Evolutionary conservation across 2,329 filamentous ascomycete genomes (phyloP), one percentile per base, ranked within the genome.

Genomic region (Beauveria asiatica): DNA sequence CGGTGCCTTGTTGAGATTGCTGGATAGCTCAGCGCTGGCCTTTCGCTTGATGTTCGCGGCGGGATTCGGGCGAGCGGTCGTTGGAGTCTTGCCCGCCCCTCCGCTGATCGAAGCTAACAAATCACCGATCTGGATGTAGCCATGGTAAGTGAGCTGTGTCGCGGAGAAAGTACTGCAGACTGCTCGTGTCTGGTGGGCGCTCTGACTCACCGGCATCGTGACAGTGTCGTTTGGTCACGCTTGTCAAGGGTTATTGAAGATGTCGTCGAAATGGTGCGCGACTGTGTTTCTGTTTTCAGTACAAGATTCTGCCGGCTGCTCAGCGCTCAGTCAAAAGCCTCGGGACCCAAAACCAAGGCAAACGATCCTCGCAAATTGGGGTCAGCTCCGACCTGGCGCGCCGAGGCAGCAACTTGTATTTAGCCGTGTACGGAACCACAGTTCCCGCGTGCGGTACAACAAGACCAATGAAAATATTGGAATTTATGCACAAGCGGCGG

Each of bases 71-170:
- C 69, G 68, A 25, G 21, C 46, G 5, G 57, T n/a, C n/a, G 16
- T 19, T 11, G 73, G 66, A 17, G 73, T 65, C 48, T 78, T 66
- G 66, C 76, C 72, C 68, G 79, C 76, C 63, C 78, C 78, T 67
- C 83, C 84, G 64, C 76, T 82, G 65, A 87, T 87, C 69, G 83
- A 80, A 65, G 83, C 84, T 39, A 84, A 76, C n/a, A 84, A 74
- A 64, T 84, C 81, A 62, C 78, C 73, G 65, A 84, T 83, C 65
- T 65, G 23, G 21, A 52, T n/a, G 37, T 10, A n/a, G 16, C 10
- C 11, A 57, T 56, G 21, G 56, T 57, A 16, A 54, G 42, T 3
- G 50, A 21, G 4, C 9, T 17, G 30, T 49, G 30, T 21, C 19
- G 25, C 19, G 2, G 33, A 30, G 13, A 37, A 10, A 10, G n/a